Evolutionary conservation across 75 land plant species (phyloP).

Genomic region (Pinus albicaulis): DNA sequence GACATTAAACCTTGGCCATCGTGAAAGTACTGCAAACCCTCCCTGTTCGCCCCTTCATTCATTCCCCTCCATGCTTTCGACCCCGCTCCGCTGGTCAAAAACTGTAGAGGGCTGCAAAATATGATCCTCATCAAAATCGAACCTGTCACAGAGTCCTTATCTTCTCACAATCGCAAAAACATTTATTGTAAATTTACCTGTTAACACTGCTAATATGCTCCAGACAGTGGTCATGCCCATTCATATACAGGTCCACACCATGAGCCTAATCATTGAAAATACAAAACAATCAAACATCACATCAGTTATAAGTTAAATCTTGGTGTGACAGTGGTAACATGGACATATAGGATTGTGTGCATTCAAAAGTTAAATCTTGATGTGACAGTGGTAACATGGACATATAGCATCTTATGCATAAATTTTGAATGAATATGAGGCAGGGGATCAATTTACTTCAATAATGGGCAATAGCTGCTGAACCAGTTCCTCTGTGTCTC

Average conservation of each 20-base stretch:
- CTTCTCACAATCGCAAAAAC: not conserved
- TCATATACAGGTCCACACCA: slow-evolving; percentile 79
- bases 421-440: no score
- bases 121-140: not conserved
- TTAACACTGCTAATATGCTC: slow-evolving; percentile 67
- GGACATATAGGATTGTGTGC: no score
- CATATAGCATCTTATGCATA: no score
- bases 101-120: slow-evolving; percentile 59
- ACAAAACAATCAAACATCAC: not conserved
- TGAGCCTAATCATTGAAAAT: slow-evolving; percentile 8
- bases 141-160: no score
- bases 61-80: slow-evolving; percentile 90
- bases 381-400: no score
- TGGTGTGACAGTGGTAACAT: no score
- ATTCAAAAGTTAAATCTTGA: not conserved
- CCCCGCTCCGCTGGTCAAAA: slow-evolving; percentile 87
- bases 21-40: slow-evolving; percentile 55
- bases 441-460: not conserved
- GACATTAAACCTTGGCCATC: slow-evolving; percentile 96
- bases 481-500: slow-evolving; percentile 10
- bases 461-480: slow-evolving; percentile 12
- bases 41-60: slow-evolving; percentile 12
- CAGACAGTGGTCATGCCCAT: slow-evolving; percentile 97
- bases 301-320: not conserved
- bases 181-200: slow-evolving; percentile 40